phyloP scores from a whole-genome alignment of 2,329 filamentous ascomycete genomes.

The Nothomitra cinnamomea region DNA sequence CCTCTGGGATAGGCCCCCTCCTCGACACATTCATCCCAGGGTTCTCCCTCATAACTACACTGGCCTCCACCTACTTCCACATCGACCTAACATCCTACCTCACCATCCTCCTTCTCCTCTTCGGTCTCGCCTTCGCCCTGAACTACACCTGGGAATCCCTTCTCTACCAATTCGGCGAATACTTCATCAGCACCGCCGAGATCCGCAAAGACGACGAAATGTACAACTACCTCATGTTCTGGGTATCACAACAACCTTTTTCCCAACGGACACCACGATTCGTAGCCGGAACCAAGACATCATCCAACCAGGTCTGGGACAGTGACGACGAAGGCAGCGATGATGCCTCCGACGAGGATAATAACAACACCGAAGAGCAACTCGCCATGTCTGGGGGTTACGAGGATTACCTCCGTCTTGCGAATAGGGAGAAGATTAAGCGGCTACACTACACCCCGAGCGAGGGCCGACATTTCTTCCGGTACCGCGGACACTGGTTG shows the following conservation, averaged over 20 bases:
- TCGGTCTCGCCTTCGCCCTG: slow-evolving; percentile 32
- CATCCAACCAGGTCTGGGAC: slow-evolving; percentile 10
- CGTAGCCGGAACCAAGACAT: slow-evolving; percentile 45
- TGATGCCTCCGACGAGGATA: neutral
- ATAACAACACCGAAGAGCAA: neutral
- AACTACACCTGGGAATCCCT: slow-evolving; percentile 34
- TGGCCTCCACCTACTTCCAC: slow-evolving; percentile 37
- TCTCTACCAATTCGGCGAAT: slow-evolving; percentile 29
- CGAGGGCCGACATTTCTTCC: slow-evolving; percentile 51
- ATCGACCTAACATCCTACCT: slow-evolving; percentile 48
- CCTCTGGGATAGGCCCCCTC: slow-evolving; percentile 19
- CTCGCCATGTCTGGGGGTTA: neutral
- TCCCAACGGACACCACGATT: slow-evolving; percentile 42
- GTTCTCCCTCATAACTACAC: slow-evolving; percentile 39
- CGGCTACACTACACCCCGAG: slow-evolving; percentile 42
- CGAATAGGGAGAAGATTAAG: slow-evolving; percentile 27
- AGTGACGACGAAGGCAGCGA: slow-evolving; percentile 4
- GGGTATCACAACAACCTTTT: slow-evolving; percentile 47
- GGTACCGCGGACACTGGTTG: slow-evolving; percentile 42
- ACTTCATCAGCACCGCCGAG: slow-evolving; percentile 49
- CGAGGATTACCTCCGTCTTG: slow-evolving; percentile 20
- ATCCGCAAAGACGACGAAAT: slow-evolving; percentile 54
- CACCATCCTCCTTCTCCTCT: slow-evolving; percentile 31
- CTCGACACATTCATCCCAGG: slow-evolving; percentile 51
- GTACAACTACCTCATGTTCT: slow-evolving; percentile 55